Evolutionary conservation across 805 yeast genomes (phyloP).

Genomic region (Tetrapisispora namnaoensis): DNA sequence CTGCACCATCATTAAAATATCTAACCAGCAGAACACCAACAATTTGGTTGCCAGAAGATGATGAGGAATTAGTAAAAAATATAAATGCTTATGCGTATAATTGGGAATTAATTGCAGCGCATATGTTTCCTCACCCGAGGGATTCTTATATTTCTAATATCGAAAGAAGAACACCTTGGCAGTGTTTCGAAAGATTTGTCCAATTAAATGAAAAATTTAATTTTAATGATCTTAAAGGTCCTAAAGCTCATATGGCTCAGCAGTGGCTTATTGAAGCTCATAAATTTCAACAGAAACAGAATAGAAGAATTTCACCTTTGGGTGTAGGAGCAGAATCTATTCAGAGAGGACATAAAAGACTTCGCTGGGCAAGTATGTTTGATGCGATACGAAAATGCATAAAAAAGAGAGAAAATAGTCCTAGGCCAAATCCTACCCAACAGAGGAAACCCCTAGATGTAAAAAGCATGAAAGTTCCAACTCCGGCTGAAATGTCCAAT

Average conservation of each 20-base stretch:
- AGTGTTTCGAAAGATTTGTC: conserved; percentile 91
- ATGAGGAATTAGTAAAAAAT: conserved; percentile 63
- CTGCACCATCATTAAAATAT: conserved; percentile 77
- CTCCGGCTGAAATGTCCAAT: conserved; percentile 77
- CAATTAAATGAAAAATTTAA: conserved; percentile 87
- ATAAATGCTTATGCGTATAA: conserved; percentile 83
- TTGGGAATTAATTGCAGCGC: conserved; percentile 86
- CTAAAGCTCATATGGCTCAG: conserved; percentile 72
- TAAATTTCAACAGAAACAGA: conserved; percentile 77
- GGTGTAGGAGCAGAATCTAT: conserved; percentile 91
- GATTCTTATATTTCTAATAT: conserved; percentile 73
- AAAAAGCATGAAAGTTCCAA: conserved; percentile 45
- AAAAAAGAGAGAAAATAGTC: conserved; percentile 76
- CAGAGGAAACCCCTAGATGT: conserved; percentile 34
- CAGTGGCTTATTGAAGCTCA: conserved; percentile 89
- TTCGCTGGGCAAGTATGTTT: conserved; percentile 95
- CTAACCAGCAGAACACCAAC: conserved; percentile 83
- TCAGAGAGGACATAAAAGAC: conserved; percentile 82
- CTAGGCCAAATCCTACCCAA: conserved; percentile 44
- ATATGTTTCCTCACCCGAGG: conserved; percentile 56
- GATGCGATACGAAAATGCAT: conserved; percentile 88
- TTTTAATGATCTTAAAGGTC: conserved; percentile 78
- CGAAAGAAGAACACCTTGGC: conserved; percentile 97
- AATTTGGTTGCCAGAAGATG: conserved; percentile 94
- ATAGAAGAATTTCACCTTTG: conserved; percentile 79